Evolutionary conservation across 2,329 filamentous ascomycete species (phyloP).

Genomic region (Cordyceps cateniannulata): DNA sequence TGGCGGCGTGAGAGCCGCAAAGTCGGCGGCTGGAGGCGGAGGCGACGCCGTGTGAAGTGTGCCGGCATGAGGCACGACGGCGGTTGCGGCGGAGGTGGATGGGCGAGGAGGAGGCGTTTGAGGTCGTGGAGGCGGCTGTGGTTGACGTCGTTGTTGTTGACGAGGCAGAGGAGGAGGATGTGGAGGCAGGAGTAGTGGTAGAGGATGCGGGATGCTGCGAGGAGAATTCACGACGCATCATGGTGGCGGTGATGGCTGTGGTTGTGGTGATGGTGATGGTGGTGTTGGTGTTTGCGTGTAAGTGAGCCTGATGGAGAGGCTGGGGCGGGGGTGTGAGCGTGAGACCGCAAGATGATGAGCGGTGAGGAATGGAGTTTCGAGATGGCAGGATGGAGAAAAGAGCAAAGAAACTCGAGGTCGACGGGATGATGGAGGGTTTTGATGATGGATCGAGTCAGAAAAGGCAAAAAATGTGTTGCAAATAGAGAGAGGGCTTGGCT

Average conservation of each 20-base stretch:
- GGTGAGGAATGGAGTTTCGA: not conserved
- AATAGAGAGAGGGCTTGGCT: not conserved
- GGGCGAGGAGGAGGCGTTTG: slow-evolving; percentile 25
- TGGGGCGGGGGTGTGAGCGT: not conserved
- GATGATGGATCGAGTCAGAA: not conserved
- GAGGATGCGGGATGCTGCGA: slow-evolving; percentile 11
- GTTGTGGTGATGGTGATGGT: not conserved
- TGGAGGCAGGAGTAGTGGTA: slow-evolving; percentile 13
- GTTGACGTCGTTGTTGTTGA: slow-evolving; percentile 15
- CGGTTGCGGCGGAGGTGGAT: slow-evolving; percentile 14
- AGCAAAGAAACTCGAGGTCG: not conserved
- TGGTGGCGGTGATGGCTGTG: not conserved
- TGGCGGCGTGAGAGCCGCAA: slow-evolving; percentile 18
- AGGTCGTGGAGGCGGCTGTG: slow-evolving; percentile 21
- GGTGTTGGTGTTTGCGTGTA: not conserved
- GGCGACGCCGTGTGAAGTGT: not conserved
- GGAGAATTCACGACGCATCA: slow-evolving; percentile 12
- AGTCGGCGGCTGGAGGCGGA: slow-evolving; percentile 5
- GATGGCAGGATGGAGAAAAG: not conserved
- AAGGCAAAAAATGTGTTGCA: not conserved
- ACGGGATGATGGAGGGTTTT: not conserved
- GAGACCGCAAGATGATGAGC: not conserved
- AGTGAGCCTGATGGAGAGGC: slow-evolving; percentile 1
- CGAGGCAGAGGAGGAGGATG: slow-evolving; percentile 14
- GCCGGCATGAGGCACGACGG: slow-evolving; percentile 4